Evolutionary conservation across 306 rosid genomes (phyloP), one percentile per base, ranked within the genome.

Genomic region (Vigna hirtella): DNA sequence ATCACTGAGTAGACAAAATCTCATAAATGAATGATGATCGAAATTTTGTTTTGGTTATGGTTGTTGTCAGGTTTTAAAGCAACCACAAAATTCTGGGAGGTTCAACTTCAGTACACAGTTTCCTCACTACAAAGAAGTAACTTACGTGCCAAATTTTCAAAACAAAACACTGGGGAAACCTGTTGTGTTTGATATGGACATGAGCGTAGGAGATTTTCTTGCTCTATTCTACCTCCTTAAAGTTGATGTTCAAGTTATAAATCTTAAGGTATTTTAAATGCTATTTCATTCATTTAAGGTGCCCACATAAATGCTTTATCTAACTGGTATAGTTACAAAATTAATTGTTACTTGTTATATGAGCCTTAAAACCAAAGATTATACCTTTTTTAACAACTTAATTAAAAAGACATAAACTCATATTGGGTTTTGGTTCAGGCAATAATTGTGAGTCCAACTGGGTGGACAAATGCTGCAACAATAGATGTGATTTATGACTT

Each of bases 391-490:
- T 26, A 12, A 18, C 28, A 53, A 8, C 2, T 18, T 0, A 9
- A 53, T 53, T n/a, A 56, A 20, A 11, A 15, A 24, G 64, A 57
- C 0, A 24, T 22, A 34, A 15, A 26, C 38, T 58, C 9, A 61
- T 2, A 15, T 6, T 26, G 1, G 4, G 2, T 61, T 61, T 32
- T 65, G 79, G 81, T 48, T 51, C 79, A 95, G 99, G 99, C 90
- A 82, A 88, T 95, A 53, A 89, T 93, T 53, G 91, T 91, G 56
- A 95, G 93, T 66, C 96, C 98, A 85, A 93, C 88, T 1, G 98
- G 99, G 32, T 95, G 99, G 99, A 96, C 96, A 73, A 90, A 91
- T 83, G 97, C 87, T 30, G 99, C 97, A 73, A 95, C 97, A 70
- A 91, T 91, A 78, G 97, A 95, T 79, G 76, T 93, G 9, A 32